Evolutionary conservation across 2,329 filamentous ascomycete genomes (phyloP), one percentile per base, ranked within the genome.

Genomic region (Colletotrichum tabaci): DNA sequence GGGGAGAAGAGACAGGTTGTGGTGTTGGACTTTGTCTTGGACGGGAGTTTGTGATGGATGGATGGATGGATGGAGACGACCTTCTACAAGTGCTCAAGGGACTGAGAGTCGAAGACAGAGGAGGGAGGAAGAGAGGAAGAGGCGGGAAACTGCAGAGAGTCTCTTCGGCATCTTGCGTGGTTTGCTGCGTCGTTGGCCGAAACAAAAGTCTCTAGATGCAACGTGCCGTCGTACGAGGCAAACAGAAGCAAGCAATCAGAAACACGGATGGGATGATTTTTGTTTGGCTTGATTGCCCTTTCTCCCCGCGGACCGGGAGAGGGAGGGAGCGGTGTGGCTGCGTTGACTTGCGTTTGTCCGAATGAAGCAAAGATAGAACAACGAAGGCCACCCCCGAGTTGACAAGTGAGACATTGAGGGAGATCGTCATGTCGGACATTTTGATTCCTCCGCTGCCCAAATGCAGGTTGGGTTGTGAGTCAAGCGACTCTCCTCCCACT

Each of bases 1-100:
- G 65, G 69, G 60, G 40, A 61, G 65, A 18, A 72, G 55, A 56
- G 69, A 72, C 47, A 46, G 21, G 69, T 69, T 2, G 65, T 72
- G 18, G 65, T 72, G 10, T 18, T 72, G 65, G 69, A 72, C 16
- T 72, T 72, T 38, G 69, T 52, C 35, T 4, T 69, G 12, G 60
- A 69, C 0, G 66, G 38, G 8, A 58, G 21, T 40, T n/a, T 47
- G 15, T 68, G n/a, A 68, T 18, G 4, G 40, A n/a, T 12, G 12
- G n/a, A 23, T 23, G 38, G 30, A 35, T 35, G 30, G 8, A 9
- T 35, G 30, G 30, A n/a, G 3, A 9, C 55, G 10, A 4, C 38
- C 38, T 18, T 2, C n/a, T 13, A 58, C 38, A 23, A 21, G 18
- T 2, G 18, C 38, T 5, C 1, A 58, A 40, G 1, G 16, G 35